Percentiles rank a stretch among this genome's conserved stretches.
These are phyloP conservation scores for Fusarium sp. DNA, from an alignment of 2,329 filamentous ascomycete genomes.

Conservation along the genomic window DNA sequence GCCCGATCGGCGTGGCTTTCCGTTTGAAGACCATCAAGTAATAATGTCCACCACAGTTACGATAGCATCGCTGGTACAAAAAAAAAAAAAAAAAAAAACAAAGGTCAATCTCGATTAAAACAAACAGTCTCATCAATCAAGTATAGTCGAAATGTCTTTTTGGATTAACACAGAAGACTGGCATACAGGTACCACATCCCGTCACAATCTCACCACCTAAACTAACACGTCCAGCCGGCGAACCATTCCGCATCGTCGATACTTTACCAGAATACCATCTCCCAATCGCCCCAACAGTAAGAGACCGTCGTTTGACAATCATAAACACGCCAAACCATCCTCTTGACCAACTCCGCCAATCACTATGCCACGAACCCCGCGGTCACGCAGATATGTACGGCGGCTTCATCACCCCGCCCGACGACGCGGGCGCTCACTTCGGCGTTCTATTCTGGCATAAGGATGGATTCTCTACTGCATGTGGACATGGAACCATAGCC, in stretches of 20 bases:
- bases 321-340: constrained; percentile 1
- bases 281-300: constrained; percentile 6
- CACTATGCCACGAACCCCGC: constrained; percentile 30
- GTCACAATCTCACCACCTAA: not conserved
- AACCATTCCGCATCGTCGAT: constrained; percentile 43
- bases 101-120: not conserved
- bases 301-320: constrained; percentile 11
- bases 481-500: constrained; percentile 45
- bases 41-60: not conserved
- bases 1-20: constrained; percentile 1
- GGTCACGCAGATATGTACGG: constrained; percentile 45
- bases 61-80: not conserved
- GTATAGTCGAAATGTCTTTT: constrained; percentile 8
- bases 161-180: constrained; percentile 45
- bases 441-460: constrained; percentile 47
- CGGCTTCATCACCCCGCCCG: constrained; percentile 39
- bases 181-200: constrained; percentile 21
- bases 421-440: constrained; percentile 39
- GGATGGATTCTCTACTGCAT: constrained; percentile 46
- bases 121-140: not conserved
- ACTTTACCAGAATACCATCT: constrained; percentile 14
- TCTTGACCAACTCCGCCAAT: constrained; percentile 27
- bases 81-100: not conserved
- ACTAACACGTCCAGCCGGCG: constrained; percentile 30
- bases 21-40: not conserved